These are phyloP conservation scores for Vitis amurensis DNA, from an alignment of 164 flowering plant species.

Conservation along the genomic window DNA sequence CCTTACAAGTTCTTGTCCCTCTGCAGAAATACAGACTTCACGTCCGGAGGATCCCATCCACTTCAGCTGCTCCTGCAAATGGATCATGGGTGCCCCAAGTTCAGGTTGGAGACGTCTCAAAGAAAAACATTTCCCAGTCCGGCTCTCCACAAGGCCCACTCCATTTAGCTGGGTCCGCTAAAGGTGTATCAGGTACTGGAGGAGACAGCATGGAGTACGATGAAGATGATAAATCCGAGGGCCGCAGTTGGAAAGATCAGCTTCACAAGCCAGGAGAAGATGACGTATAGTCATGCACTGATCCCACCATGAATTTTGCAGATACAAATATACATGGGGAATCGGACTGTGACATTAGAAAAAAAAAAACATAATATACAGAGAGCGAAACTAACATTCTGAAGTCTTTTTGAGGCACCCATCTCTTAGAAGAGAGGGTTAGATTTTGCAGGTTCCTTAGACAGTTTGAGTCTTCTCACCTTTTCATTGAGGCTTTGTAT, in stretches of 20 bases:
- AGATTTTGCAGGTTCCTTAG: too few relatives aligned
- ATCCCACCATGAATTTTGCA: conserved; percentile 11
- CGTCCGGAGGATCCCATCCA: conserved; percentile 18
- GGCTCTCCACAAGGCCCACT: conserved; percentile 34
- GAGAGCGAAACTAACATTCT: conserved; percentile 1
- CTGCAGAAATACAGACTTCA: conserved; percentile 36
- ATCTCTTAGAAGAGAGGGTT: too few relatives aligned
- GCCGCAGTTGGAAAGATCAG: conserved; percentile 21
- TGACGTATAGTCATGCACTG: conserved; percentile 1
- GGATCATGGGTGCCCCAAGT: conserved; percentile 6
- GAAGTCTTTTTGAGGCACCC: conserved; percentile 2
- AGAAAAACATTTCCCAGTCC: conserved; percentile 18
- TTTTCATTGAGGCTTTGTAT: too few relatives aligned
- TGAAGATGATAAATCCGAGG: conserved; percentile 31
- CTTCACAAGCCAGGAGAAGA: conserved; percentile 3
- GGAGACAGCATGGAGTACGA: conserved; percentile 19
- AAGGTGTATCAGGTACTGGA: conserved; percentile 13
- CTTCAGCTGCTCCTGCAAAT: conserved; percentile 6
- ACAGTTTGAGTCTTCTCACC: too few relatives aligned
- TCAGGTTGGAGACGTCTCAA: conserved; percentile 7
- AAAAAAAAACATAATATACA: neutral
- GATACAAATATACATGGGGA: conserved; percentile 10
- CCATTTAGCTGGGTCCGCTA: conserved; percentile 10
- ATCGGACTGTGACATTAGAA: neutral
- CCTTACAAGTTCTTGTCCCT: neutral